These are phyloP conservation scores for Phytophthora syringae DNA, from an alignment of 352 stramenopile species.

Conservation along the genomic window DNA sequence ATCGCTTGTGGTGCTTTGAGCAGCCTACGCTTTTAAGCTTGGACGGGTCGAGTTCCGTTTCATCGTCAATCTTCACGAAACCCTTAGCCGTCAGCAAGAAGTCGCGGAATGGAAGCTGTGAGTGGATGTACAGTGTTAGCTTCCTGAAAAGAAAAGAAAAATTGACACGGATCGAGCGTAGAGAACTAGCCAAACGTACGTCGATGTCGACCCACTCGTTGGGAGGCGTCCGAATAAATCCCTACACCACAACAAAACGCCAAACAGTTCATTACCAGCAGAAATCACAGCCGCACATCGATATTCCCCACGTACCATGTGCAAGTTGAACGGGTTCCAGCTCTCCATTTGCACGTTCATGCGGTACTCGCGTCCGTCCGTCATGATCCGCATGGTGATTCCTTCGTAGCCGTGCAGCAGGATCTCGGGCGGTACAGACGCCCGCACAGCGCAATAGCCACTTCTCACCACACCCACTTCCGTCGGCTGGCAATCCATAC, in stretches of 20 bases:
- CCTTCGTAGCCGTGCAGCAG: constrained; percentile 86
- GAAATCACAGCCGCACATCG: not conserved
- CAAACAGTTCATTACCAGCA: not conserved
- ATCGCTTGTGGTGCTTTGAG: not conserved
- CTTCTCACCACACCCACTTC: constrained; percentile 82
- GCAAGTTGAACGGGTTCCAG: constrained; percentile 89
- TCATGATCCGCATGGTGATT: constrained; percentile 87
- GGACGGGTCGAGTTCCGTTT: constrained; percentile 71
- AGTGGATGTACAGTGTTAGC: not conserved
- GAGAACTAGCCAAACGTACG: constrained; percentile 33
- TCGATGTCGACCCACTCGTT: constrained; percentile 88
- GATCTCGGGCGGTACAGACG: constrained; percentile 55
- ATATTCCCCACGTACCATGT: constrained; percentile 64
- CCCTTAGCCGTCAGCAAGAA: constrained; percentile 87
- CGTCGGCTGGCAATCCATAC: constrained; percentile 77
- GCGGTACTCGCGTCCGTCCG: constrained; percentile 84
- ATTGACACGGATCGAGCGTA: too few relatives aligned
- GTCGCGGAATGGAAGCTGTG: constrained; percentile 73
- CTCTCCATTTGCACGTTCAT: constrained; percentile 88
- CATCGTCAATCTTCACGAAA: constrained; percentile 84
- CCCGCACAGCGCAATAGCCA: constrained; percentile 84
- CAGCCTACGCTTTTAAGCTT: constrained; percentile 75
- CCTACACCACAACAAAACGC: constrained; percentile 34
- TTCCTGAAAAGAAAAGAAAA: not conserved
- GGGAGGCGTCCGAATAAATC: constrained; percentile 79